Percentiles rank a stretch among this genome's conserved stretches.
Conservation (phyloP, 306 rosid genomes). For the Oemleria cerasiformis region DNA sequence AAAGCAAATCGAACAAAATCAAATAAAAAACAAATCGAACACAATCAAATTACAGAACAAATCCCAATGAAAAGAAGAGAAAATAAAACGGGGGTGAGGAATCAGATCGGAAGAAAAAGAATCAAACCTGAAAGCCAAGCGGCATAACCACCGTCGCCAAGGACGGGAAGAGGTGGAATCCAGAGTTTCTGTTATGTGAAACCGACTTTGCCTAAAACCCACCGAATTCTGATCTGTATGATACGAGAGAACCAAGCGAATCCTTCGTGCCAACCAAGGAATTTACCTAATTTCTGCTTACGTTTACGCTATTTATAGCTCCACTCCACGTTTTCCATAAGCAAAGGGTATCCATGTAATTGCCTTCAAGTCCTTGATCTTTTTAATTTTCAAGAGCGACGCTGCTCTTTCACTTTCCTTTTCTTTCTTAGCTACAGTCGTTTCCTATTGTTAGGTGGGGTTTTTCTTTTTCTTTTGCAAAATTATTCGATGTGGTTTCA, state of each 20-base stretch:
- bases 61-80: not conserved
- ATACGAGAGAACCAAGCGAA: conserved; percentile 3
- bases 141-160: conserved; percentile 89
- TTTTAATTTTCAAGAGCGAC: too few relatives aligned
- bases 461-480: too few relatives aligned
- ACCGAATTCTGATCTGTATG: not conserved
- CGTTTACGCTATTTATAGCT: conserved; percentile 5
- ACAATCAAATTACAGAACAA: conserved; percentile 23
- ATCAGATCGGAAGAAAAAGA: conserved; percentile 16
- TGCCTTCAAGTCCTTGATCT: not conserved
- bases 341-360: not conserved
- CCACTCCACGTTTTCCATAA: not conserved
- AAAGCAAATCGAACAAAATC: not conserved
- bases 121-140: conserved; percentile 60
- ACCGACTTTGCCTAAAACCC: conserved; percentile 13
- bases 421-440: too few relatives aligned
- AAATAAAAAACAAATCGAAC: conserved; percentile 12
- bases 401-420: too few relatives aligned
- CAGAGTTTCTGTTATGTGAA: conserved; percentile 51
- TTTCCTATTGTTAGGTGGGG: too few relatives aligned
- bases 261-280: conserved; percentile 24
- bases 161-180: conserved; percentile 93
- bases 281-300: conserved; percentile 12
- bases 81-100: not conserved
- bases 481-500: too few relatives aligned